Evolutionary conservation across 192 early-diverging fungal species (phyloP).

Genomic region (Coemansia interrupta): DNA sequence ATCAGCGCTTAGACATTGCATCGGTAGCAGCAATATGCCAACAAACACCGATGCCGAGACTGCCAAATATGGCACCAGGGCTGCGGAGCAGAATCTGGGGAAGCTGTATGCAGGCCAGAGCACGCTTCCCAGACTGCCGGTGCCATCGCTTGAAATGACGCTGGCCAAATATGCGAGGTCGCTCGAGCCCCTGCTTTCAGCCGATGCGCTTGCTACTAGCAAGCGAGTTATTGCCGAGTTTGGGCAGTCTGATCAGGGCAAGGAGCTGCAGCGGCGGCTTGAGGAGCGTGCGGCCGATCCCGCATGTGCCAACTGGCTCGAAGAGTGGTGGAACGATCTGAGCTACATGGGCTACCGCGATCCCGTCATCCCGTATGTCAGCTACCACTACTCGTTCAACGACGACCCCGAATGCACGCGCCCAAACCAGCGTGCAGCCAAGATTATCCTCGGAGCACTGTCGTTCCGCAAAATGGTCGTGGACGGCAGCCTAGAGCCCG

Average conservation of each 20-base stretch:
- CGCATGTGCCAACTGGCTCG: conserved; percentile 78
- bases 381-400: conserved; percentile 91
- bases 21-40: conserved; percentile 7
- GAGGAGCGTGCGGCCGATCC: conserved; percentile 65
- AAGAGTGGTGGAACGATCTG: conserved; percentile 96
- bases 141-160: conserved; percentile 77
- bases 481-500: conserved; percentile 73
- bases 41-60: conserved; percentile 5
- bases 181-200: conserved; percentile 66
- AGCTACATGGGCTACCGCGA: conserved; percentile 93
- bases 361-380: conserved; percentile 93
- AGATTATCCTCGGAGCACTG: conserved; percentile 77
- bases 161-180: conserved; percentile 73
- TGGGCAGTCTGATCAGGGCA: conserved; percentile 67
- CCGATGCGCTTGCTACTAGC: conserved; percentile 66
- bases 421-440: conserved; percentile 80
- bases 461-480: conserved; percentile 77
- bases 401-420: conserved; percentile 74
- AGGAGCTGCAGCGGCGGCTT: conserved; percentile 79
- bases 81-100: conserved; percentile 18
- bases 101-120: conserved; percentile 65
- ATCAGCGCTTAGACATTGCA: no score
- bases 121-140: conserved; percentile 79
- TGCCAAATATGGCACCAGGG: background rate
- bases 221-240: conserved; percentile 69